phyloP scores from a whole-genome alignment of 1,139 yeast species.

The Candida sojae region DNA sequence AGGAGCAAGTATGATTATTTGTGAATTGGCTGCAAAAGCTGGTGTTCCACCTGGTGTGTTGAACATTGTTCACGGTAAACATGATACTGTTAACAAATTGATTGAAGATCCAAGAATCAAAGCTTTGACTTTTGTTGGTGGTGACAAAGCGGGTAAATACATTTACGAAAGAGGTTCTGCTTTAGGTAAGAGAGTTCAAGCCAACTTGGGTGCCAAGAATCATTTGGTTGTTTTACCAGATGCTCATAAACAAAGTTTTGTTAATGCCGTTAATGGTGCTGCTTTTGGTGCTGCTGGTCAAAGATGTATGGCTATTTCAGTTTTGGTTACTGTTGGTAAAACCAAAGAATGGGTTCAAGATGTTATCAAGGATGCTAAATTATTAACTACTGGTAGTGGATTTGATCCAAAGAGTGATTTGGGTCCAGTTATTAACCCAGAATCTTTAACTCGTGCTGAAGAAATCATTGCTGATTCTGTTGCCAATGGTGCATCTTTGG shows the following conservation, averaged over 20 bases:
- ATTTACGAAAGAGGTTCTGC: constrained; percentile 68
- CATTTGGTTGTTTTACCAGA: constrained; percentile 75
- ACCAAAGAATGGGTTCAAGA: constrained; percentile 67
- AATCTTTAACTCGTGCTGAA: constrained; percentile 54
- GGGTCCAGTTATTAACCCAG: constrained; percentile 73
- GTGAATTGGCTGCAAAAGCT: constrained; percentile 73
- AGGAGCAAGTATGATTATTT: constrained; percentile 76
- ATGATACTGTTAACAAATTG: constrained; percentile 72
- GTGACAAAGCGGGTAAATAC: constrained; percentile 75
- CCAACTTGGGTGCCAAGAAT: constrained; percentile 78
- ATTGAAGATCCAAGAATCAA: constrained; percentile 76
- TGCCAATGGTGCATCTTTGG: constrained; percentile 59
- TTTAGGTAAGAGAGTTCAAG: constrained; percentile 76
- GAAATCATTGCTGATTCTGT: constrained; percentile 58
- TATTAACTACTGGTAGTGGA: constrained; percentile 66
- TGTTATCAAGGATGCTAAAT: constrained; percentile 57
- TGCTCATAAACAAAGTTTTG: constrained; percentile 65
- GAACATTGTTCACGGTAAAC: constrained; percentile 76
- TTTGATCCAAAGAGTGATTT: constrained; percentile 62
- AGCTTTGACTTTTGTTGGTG: constrained; percentile 79
- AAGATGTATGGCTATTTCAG: constrained; percentile 82
- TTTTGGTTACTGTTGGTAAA: constrained; percentile 73
- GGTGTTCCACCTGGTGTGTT: constrained; percentile 80
- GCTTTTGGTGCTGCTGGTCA: constrained; percentile 88
- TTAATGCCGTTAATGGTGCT: constrained; percentile 72